phyloP scores from a whole-genome alignment of 2,329 filamentous ascomycete species.

The Phoma sp. region DNA sequence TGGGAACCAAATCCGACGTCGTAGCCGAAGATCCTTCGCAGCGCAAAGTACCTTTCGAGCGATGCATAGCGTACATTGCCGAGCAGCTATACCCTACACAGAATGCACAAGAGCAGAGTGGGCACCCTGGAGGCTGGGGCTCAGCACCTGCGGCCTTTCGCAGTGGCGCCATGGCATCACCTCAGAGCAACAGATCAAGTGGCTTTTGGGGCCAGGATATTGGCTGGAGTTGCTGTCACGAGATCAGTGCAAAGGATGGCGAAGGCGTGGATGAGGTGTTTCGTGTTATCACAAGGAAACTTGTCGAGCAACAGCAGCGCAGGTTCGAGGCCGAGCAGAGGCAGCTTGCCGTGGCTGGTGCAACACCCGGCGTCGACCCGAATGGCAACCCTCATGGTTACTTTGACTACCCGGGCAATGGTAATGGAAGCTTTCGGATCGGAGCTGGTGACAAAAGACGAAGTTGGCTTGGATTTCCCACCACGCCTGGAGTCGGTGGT shows the following conservation, averaged over 20 bases:
- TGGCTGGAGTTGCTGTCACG: conserved; percentile 96
- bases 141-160: conserved; percentile 46
- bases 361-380: conserved; percentile 51
- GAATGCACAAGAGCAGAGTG: conserved; percentile 24
- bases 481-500: conserved; percentile 47
- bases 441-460: conserved; percentile 66
- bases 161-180: conserved; percentile 52
- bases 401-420: conserved; percentile 56
- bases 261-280: conserved; percentile 98
- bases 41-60: conserved; percentile 89
- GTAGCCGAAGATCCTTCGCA: conserved; percentile 80
- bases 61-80: conserved; percentile 93
- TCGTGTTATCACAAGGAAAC: conserved; percentile 83
- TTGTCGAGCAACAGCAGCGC: conserved; percentile 72
- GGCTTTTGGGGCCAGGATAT: conserved; percentile 92
- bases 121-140: conserved; percentile 34
- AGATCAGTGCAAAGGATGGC: conserved; percentile 91
- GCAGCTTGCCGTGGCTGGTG: conserved; percentile 51
- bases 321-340: conserved; percentile 58
- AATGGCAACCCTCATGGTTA: conserved; percentile 49
- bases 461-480: conserved; percentile 69
- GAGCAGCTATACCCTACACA: conserved; percentile 82
- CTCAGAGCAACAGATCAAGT: conserved; percentile 62
- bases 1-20: conserved; percentile 80
- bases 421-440: conserved; percentile 65